phyloP scores from a whole-genome alignment of 2,329 filamentous ascomycete genomes.

The Fusarium sterilihyphosum region DNA sequence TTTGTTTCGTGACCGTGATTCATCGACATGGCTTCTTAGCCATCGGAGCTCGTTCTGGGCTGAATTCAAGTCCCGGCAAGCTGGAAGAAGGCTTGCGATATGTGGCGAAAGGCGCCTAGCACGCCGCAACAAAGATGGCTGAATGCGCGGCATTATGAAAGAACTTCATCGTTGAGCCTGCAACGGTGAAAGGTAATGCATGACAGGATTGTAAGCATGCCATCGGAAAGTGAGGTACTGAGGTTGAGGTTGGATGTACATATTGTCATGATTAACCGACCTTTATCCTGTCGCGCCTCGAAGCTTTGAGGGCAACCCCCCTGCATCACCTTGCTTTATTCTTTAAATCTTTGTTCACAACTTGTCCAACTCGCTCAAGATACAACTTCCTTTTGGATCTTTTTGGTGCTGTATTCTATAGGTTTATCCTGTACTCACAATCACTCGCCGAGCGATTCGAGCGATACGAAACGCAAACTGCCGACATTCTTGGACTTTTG shows the following conservation, averaged over 20 bases:
- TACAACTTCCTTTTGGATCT: constrained; percentile 2
- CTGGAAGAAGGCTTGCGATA: constrained; percentile 69
- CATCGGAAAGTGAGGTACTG: neutral
- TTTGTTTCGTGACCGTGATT: constrained; percentile 24
- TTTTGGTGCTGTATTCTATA: neutral
- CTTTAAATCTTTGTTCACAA: constrained; percentile 23
- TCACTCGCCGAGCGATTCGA: neutral
- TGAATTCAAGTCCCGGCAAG: constrained; percentile 70
- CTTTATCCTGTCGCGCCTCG: constrained; percentile 39
- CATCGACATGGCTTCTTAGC: constrained; percentile 70
- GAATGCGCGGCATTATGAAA: constrained; percentile 69
- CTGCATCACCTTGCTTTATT: constrained; percentile 25
- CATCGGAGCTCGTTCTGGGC: constrained; percentile 77
- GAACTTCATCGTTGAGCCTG: constrained; percentile 18
- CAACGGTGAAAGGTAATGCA: neutral
- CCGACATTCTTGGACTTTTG: constrained; percentile 6
- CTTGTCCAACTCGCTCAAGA: neutral
- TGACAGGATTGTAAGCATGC: neutral
- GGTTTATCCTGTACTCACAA: neutral
- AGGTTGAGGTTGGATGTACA: neutral
- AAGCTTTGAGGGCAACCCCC: constrained; percentile 19
- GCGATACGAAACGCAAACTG: neutral
- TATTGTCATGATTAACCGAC: constrained; percentile 40
- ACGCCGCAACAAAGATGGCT: constrained; percentile 64
- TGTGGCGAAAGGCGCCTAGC: constrained; percentile 65